Percentiles rank a stretch among this genome's conserved stretches.
These are phyloP conservation scores for Barnettozyma pratensis DNA, from an alignment of 805 yeast species.

Conservation along the genomic window DNA sequence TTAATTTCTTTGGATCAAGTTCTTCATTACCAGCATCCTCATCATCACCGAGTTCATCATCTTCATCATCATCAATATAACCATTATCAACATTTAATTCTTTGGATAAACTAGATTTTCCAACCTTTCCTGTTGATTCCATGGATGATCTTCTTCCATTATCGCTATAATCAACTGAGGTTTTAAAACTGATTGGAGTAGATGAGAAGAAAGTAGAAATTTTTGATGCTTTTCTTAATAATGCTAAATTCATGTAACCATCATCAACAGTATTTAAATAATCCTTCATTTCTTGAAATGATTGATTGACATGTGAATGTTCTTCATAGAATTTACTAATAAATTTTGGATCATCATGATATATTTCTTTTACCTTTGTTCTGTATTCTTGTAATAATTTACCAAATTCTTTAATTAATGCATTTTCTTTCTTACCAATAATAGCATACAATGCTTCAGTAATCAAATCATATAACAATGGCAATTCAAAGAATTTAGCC, in stretches of 20 bases:
- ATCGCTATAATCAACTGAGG: slow-evolving; percentile 12
- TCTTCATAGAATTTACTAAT: slow-evolving; percentile 17
- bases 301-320: slow-evolving; percentile 26
- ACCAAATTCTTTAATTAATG: slow-evolving; percentile 27
- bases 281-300: slow-evolving; percentile 46
- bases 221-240: slow-evolving; percentile 44
- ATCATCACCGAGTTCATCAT: slow-evolving; percentile 9
- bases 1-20: not conserved
- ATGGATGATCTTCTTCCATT: slow-evolving; percentile 9
- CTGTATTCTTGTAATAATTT: slow-evolving; percentile 24
- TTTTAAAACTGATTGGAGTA: slow-evolving; percentile 1
- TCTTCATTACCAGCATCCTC: slow-evolving; percentile 10
- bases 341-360: slow-evolving; percentile 21
- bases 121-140: slow-evolving; percentile 10
- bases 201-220: slow-evolving; percentile 13
- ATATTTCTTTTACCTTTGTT: slow-evolving; percentile 17
- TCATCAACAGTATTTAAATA: slow-evolving; percentile 59
- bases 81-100: slow-evolving; percentile 11
- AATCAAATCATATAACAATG: slow-evolving; percentile 63
- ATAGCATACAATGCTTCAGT: slow-evolving; percentile 66
- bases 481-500: slow-evolving; percentile 63
- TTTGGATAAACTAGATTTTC: slow-evolving; percentile 22
- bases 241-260: slow-evolving; percentile 53
- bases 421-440: slow-evolving; percentile 61
- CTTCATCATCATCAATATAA: slow-evolving; percentile 20